These are phyloP conservation scores for Macrolepiota fuliginosa DNA, from an alignment of 768 basidiomycete genomes.

Conservation along the genomic window DNA sequence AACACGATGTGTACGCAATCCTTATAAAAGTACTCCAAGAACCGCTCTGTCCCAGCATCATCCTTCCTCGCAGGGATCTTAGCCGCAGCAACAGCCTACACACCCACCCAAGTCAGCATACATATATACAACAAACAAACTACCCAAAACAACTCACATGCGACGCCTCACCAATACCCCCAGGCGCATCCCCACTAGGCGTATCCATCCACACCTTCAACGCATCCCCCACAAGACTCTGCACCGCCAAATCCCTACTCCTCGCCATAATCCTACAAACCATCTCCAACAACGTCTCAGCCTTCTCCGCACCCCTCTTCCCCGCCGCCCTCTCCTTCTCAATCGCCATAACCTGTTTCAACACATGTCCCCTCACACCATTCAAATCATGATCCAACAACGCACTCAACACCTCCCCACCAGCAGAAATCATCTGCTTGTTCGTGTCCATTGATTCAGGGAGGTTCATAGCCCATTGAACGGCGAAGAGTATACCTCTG, in stretches of 20 bases:
- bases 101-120: constrained; percentile 18
- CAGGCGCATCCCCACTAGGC: constrained; percentile 40
- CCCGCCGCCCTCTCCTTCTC: constrained; percentile 59
- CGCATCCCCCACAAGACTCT: constrained; percentile 89
- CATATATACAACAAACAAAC: constrained; percentile 1
- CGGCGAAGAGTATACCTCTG: constrained; percentile 83
- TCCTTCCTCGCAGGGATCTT: constrained; percentile 59
- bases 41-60: constrained; percentile 83
- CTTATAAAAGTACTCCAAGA: constrained; percentile 94
- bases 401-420: constrained; percentile 80
- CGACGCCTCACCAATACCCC: constrained; percentile 27
- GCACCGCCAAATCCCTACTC: constrained; percentile 81
- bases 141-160: constrained; percentile 23
- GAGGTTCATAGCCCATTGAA: constrained; percentile 87
- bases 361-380: constrained; percentile 80
- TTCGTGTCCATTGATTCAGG: constrained; percentile 51
- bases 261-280: constrained; percentile 75
- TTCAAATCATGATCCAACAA: constrained; percentile 89
- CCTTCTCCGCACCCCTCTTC: constrained; percentile 57
- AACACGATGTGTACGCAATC: constrained; percentile 74
- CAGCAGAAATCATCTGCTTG: constrained; percentile 70
- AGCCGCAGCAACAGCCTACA: constrained; percentile 35
- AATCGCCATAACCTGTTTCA: constrained; percentile 76
- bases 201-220: constrained; percentile 81
- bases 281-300: constrained; percentile 73